phyloP scores from a whole-genome alignment of 495 filamentous ascomycete genomes.

The Aspergillus incahuasiensis region DNA sequence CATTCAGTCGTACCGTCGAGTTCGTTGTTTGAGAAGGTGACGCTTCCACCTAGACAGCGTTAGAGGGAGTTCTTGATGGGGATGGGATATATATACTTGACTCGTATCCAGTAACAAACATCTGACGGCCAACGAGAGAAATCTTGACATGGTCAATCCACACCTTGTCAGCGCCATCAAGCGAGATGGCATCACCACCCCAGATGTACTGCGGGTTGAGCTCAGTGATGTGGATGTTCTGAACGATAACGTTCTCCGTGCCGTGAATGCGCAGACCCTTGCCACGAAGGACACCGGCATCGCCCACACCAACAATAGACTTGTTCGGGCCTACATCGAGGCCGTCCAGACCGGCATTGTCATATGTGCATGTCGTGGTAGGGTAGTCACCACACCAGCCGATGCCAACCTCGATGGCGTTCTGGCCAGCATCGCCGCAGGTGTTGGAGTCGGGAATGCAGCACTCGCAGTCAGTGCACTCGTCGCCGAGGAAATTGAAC shows the following conservation, averaged over 20 bases:
- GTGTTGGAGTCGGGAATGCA: conserved; percentile 26
- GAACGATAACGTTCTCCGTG: conserved; percentile 39
- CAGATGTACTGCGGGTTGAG: conserved; percentile 40
- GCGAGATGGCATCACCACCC: conserved; percentile 38
- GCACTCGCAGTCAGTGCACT: conserved; percentile 33
- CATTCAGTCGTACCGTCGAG: conserved; percentile 47
- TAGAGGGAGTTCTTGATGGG: background rate
- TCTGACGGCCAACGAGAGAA: conserved; percentile 28
- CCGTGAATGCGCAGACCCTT: conserved; percentile 36
- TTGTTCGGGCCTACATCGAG: conserved; percentile 37
- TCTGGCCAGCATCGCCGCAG: conserved; percentile 25
- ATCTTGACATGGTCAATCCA: conserved; percentile 41
- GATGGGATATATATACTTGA: conserved; percentile 16
- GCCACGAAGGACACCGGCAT: conserved; percentile 35
- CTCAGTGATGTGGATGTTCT: conserved; percentile 43
- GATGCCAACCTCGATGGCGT: conserved; percentile 24
- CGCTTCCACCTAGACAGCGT: conserved; percentile 19
- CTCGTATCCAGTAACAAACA: conserved; percentile 26
- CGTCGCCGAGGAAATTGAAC: conserved; percentile 43
- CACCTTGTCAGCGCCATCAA: conserved; percentile 28
- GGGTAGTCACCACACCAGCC: conserved; percentile 30
- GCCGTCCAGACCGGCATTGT: conserved; percentile 32
- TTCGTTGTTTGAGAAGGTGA: conserved; percentile 40
- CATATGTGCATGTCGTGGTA: conserved; percentile 27
- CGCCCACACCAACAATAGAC: conserved; percentile 33